Conservation (phyloP, 2,329 filamentous ascomycete genomes). For the Fusarium mundagurra region DNA sequence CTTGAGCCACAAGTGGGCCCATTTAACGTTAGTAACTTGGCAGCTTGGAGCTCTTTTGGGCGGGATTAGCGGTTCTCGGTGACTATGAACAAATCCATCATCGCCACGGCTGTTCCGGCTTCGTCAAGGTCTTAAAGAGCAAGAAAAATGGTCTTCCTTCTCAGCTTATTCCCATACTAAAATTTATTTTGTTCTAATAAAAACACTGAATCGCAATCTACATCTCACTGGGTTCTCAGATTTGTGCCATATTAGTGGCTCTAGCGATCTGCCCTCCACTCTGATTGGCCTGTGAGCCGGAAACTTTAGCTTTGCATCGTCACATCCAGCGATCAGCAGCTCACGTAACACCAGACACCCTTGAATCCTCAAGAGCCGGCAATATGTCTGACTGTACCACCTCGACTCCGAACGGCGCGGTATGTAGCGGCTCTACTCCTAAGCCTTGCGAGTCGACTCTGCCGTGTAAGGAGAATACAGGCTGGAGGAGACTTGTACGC, state of each 20-base stretch:
- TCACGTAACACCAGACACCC: conserved; percentile 15
- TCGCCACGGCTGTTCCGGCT: neutral
- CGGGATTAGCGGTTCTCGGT: conserved; percentile 31
- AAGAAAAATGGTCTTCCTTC: neutral
- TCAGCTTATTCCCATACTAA: neutral
- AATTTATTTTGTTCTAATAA: neutral
- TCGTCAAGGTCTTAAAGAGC: neutral
- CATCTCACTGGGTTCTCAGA: neutral
- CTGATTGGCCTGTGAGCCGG: neutral
- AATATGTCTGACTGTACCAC: conserved; percentile 32
- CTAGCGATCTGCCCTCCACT: neutral
- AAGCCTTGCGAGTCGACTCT: conserved; percentile 23
- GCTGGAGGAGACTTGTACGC: conserved; percentile 58
- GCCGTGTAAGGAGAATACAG: conserved; percentile 48
- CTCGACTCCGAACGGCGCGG: conserved; percentile 10
- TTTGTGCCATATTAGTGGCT: neutral
- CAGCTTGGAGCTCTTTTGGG: neutral
- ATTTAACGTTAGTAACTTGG: neutral
- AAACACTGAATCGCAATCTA: neutral
- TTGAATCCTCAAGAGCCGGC: neutral
- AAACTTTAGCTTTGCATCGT: conserved; percentile 22
- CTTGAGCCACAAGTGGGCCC: conserved; percentile 3
- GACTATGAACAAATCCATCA: conserved; percentile 3
- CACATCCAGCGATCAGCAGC: conserved; percentile 17
- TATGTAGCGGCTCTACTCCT: conserved; percentile 9